Percentiles rank a stretch among this genome's conserved stretches.
phyloP scores from a whole-genome alignment of 139 green algal genomes.

The Micractinium sp. region DNA sequence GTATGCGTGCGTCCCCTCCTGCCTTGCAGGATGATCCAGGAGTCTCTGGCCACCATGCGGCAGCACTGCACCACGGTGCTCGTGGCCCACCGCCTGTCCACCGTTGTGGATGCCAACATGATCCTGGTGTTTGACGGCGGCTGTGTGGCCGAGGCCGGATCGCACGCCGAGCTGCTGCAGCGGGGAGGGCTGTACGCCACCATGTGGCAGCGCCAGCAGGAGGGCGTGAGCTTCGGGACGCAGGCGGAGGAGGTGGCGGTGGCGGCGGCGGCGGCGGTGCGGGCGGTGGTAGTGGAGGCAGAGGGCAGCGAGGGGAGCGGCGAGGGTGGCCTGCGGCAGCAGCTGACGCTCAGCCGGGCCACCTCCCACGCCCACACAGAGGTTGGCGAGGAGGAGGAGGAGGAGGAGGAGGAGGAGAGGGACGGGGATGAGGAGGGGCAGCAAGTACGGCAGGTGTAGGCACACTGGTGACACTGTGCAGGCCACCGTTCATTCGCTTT shows the following conservation, averaged over 20 bases:
- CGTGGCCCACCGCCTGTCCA: constrained; percentile 92
- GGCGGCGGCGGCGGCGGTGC: background rate
- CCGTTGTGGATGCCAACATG: constrained; percentile 72
- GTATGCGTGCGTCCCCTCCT: too few species aligned
- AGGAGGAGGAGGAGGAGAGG: constrained; percentile 1
- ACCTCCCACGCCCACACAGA: background rate
- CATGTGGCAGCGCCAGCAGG: constrained; percentile 83
- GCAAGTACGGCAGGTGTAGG: too few species aligned
- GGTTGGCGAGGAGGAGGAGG: background rate
- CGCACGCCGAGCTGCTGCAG: constrained; percentile 79
- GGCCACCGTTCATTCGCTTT: too few species aligned
- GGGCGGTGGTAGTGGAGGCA: background rate
- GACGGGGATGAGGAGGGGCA: background rate
- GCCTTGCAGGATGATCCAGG: constrained; percentile 28
- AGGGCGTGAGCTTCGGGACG: constrained; percentile 29
- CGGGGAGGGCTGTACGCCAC: constrained; percentile 65
- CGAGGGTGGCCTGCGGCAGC: background rate
- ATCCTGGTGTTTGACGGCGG: constrained; percentile 68
- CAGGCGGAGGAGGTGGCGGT: constrained; percentile 9
- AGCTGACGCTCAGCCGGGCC: constrained; percentile 6
- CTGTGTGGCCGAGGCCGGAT: constrained; percentile 74
- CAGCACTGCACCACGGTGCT: constrained; percentile 79
- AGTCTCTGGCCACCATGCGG: constrained; percentile 35
- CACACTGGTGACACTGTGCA: too few species aligned
- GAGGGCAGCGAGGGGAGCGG: background rate